Base-by-base conservation (phyloP, 352 stramenopile genomes). In the Phytophthora megakarya region DNA sequence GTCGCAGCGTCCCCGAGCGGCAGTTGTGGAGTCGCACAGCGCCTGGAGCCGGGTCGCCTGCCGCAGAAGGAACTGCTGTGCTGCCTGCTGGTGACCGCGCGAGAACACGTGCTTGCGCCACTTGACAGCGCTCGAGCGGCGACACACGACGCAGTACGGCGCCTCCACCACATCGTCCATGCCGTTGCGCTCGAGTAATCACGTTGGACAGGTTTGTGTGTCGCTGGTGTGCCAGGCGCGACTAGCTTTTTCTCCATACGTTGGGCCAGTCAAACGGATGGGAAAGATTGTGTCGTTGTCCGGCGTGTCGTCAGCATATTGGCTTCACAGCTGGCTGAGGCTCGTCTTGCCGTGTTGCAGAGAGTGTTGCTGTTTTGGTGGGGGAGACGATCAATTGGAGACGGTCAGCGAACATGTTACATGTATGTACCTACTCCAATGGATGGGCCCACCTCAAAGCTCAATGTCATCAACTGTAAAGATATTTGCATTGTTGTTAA, bases 71-170 rank as follows among this genome's bases (percentile, higher is more conserved):
- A 87, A 88, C 30, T 76, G 59, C 2, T 48, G 54, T 1, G 77
- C 77, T 1, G 62, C 62, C 23, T 70, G 63, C 44, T 91, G 80
- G 65, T 93, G 84, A 16, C 39, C 53, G n/a, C 67, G 75, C 13
- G 75, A 80, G 68, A 86, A 93, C 18, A 87, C 72, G 61, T 93
- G 84, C 58, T 86, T 87, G 45, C 63, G 70, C 80, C 82, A 93
- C 67, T 86, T 86, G 30, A 75, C 48, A 28, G 79, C 61, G 58
- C 79, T 89, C 26, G 82, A 90, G 61, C 73, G 76, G 25, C 80
- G 72, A 62, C 81, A 93, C 19, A 82, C 68, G 46, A 61, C 28
- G 67, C 83, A 92, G 48, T 66, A 92, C 21, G 79, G 66, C 49
- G 64, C 58, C 44, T 84, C 56, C 38, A 73, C 75, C 8, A 48